phyloP scores from a whole-genome alignment of 2,329 filamentous ascomycete species.

The Golovinomyces cichoracearum region DNA sequence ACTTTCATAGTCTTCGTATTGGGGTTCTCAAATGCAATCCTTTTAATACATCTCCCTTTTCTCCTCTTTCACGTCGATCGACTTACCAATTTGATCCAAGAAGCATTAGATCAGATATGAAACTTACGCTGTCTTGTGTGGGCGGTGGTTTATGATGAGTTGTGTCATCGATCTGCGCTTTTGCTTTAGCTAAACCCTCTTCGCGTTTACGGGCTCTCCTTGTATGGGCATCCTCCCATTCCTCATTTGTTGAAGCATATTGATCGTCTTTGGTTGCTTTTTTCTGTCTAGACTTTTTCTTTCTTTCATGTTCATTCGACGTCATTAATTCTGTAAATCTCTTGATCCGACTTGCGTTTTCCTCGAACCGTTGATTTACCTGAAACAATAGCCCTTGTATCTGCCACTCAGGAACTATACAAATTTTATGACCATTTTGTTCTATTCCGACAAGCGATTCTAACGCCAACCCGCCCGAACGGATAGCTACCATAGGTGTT shows the following conservation, averaged over 20 bases:
- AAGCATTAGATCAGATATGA: neutral
- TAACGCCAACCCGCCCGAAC: conserved; percentile 57
- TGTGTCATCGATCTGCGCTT: neutral
- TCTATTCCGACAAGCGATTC: conserved; percentile 51
- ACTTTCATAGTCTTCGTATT: too few relatives aligned
- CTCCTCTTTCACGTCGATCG: too few relatives aligned
- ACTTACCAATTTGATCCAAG: neutral
- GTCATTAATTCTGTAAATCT: conserved; percentile 28
- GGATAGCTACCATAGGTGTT: conserved; percentile 58
- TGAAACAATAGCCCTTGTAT: conserved; percentile 40
- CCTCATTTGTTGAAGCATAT: conserved; percentile 5
- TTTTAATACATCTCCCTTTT: too few relatives aligned
- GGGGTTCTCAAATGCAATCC: too few relatives aligned
- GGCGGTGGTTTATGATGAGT: neutral
- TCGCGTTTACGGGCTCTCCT: conserved; percentile 29
- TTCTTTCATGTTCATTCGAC: conserved; percentile 3
- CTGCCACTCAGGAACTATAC: conserved; percentile 39
- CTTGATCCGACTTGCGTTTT: conserved; percentile 41
- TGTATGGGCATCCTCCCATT: conserved; percentile 28
- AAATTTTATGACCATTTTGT: conserved; percentile 19
- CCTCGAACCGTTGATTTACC: conserved; percentile 46
- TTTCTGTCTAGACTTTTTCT: neutral
- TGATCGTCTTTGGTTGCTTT: neutral
- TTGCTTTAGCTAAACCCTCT: conserved; percentile 28
- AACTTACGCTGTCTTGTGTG: neutral